These are phyloP conservation scores for Globisporangium yorkense DNA, from an alignment of 352 stramenopile species.

Conservation along the genomic window DNA sequence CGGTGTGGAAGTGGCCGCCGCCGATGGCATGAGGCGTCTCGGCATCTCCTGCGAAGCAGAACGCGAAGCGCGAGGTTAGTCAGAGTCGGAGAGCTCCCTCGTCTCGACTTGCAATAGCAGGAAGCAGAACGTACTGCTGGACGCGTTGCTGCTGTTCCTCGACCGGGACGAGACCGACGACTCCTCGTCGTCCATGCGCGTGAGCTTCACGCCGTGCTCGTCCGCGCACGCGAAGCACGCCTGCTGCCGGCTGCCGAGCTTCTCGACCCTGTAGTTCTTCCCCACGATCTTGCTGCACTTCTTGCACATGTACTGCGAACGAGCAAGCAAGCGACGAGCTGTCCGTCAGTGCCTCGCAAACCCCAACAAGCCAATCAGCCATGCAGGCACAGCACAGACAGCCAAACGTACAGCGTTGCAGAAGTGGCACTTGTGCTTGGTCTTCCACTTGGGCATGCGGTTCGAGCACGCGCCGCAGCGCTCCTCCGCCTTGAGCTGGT, in stretches of 20 bases:
- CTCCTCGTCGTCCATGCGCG: conserved; percentile 14
- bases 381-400: not conserved
- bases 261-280: conserved; percentile 51
- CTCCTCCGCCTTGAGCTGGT: conserved; percentile 49
- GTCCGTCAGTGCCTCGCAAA: too few species aligned
- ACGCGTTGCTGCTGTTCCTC: conserved; percentile 6
- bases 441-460: conserved; percentile 48
- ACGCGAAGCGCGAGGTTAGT: not conserved
- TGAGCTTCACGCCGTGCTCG: conserved; percentile 26
- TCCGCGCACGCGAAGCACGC: conserved; percentile 61
- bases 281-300: conserved; percentile 55
- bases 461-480: conserved; percentile 59
- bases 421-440: conserved; percentile 50
- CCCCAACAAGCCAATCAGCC: not conserved
- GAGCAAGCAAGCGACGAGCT: not conserved
- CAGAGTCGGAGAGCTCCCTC: not conserved
- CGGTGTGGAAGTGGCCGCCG: not conserved
- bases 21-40: conserved; percentile 4
- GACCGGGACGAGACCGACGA: conserved; percentile 9
- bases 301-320: conserved; percentile 55
- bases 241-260: conserved; percentile 22
- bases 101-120: not conserved
- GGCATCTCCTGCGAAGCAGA: conserved; percentile 1
- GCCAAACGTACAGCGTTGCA: conserved; percentile 51
- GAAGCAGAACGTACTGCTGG: conserved; percentile 3